phyloP scores from a whole-genome alignment of 495 filamentous ascomycete species.

The Penicillium maclennaniae region DNA sequence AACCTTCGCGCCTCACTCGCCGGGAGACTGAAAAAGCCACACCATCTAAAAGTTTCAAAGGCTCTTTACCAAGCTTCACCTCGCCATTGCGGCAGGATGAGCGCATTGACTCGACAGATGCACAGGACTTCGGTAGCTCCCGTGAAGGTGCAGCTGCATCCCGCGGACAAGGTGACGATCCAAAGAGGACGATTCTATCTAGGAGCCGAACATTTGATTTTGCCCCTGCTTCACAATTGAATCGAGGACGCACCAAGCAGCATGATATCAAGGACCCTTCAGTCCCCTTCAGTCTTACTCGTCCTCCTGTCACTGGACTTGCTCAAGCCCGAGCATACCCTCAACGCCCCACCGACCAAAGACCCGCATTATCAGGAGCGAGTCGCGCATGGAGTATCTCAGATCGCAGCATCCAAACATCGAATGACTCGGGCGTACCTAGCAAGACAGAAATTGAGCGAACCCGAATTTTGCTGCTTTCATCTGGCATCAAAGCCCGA shows the following conservation, averaged over 20 bases:
- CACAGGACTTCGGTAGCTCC: conserved; percentile 14
- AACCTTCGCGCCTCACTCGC: conserved; percentile 29
- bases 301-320: conserved; percentile 45
- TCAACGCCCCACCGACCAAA: conserved; percentile 19
- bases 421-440: conserved; percentile 31
- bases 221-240: conserved; percentile 23
- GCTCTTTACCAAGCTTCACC: conserved; percentile 50
- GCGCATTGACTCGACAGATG: conserved; percentile 16
- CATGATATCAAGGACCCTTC: conserved; percentile 30
- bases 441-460: conserved; percentile 68
- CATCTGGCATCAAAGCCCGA: conserved; percentile 79
- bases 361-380: conserved; percentile 23
- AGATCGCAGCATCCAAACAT: conserved; percentile 46
- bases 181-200: conserved; percentile 8
- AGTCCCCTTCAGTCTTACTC: conserved; percentile 32
- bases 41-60: conserved; percentile 26
- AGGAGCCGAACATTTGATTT: conserved; percentile 27
- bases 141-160: conserved; percentile 7
- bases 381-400: conserved; percentile 65
- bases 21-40: conserved; percentile 29
- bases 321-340: conserved; percentile 40
- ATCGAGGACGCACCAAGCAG: conserved; percentile 22
- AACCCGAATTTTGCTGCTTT: conserved; percentile 68
- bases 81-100: conserved; percentile 43
- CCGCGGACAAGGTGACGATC: conserved; percentile 9